Conservation (phyloP, 1,139 yeast species). For the Saccharomyces hybrid region DNA sequence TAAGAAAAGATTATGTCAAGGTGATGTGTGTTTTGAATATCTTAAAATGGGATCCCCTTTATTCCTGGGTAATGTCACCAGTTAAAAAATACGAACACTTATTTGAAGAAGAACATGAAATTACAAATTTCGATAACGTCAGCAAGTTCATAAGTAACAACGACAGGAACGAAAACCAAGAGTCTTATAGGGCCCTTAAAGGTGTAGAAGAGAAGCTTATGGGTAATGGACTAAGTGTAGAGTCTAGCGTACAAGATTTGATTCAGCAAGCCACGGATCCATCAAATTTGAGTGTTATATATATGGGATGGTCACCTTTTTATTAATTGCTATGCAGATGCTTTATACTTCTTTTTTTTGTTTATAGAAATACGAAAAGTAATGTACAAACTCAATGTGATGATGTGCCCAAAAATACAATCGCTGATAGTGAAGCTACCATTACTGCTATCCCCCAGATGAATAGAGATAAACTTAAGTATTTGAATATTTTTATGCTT, state of each 20-base stretch:
- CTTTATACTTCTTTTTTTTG: neutral
- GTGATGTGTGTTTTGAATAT: constrained; percentile 81
- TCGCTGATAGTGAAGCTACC: constrained; percentile 70
- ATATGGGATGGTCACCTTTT: constrained; percentile 68
- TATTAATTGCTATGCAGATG: constrained; percentile 21
- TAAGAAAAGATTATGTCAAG: constrained; percentile 58
- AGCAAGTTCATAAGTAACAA: neutral
- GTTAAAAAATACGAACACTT: constrained; percentile 42
- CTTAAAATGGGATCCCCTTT: constrained; percentile 84
- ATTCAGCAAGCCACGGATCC: constrained; percentile 68
- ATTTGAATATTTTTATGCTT: constrained; percentile 42
- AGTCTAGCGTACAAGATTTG: constrained; percentile 75
- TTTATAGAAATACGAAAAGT: neutral
- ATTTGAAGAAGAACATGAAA: constrained; percentile 20
- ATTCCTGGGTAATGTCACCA: constrained; percentile 82
- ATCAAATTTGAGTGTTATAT: constrained; percentile 64
- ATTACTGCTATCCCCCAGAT: constrained; percentile 75
- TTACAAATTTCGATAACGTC: constrained; percentile 9
- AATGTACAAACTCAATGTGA: constrained; percentile 20
- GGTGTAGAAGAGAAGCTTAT: constrained; percentile 63
- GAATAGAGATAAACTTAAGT: constrained; percentile 51
- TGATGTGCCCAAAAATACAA: constrained; percentile 53
- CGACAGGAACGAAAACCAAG: constrained; percentile 41
- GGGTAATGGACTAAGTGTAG: constrained; percentile 65
- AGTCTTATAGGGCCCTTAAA: constrained; percentile 63